phyloP scores from a whole-genome alignment of 108 stramenopile species.

The Parietichytrium sp. region DNA sequence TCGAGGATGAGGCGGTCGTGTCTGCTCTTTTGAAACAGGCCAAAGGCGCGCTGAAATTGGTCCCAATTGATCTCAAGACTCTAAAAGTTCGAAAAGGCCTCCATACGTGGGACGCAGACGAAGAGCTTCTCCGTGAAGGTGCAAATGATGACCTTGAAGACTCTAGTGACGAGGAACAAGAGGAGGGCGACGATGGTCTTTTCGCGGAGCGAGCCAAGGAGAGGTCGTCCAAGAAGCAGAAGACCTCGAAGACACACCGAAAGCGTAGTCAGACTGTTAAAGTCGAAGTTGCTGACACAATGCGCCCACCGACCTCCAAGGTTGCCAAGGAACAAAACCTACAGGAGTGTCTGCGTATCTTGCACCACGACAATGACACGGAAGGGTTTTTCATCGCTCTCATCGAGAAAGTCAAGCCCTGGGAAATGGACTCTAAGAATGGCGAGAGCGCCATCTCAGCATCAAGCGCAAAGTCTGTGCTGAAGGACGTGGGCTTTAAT shows the following conservation, averaged over 20 bases:
- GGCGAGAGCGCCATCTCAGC: neutral
- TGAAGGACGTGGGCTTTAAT: neutral
- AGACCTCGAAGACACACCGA: slow-evolving; percentile 58
- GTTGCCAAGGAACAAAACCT: neutral
- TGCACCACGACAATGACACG: slow-evolving; percentile 48
- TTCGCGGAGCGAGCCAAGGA: slow-evolving; percentile 45
- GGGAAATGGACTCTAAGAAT: neutral
- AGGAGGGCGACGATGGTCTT: slow-evolving; percentile 29
- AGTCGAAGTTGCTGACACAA: slow-evolving; percentile 41
- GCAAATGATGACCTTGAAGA: slow-evolving; percentile 66
- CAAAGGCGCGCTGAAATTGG: slow-evolving; percentile 54
- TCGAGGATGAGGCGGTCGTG: slow-evolving; percentile 90
- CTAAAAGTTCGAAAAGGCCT: slow-evolving; percentile 53
- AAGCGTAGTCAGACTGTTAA: slow-evolving; percentile 53
- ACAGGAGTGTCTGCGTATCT: slow-evolving; percentile 4
- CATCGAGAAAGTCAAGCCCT: slow-evolving; percentile 8
- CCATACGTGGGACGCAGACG: slow-evolving; percentile 59
- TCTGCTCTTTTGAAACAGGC: slow-evolving; percentile 59
- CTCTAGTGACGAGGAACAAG: slow-evolving; percentile 42
- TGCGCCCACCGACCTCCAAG: slow-evolving; percentile 2
- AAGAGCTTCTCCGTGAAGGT: too few species aligned
- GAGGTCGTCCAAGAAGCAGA: slow-evolving; percentile 47
- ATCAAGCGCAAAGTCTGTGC: neutral
- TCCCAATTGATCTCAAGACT: slow-evolving; percentile 44
- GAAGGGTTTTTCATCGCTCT: slow-evolving; percentile 48